Conservation (phyloP, 345 rosid species). For the Sonneratia caseolaris region DNA sequence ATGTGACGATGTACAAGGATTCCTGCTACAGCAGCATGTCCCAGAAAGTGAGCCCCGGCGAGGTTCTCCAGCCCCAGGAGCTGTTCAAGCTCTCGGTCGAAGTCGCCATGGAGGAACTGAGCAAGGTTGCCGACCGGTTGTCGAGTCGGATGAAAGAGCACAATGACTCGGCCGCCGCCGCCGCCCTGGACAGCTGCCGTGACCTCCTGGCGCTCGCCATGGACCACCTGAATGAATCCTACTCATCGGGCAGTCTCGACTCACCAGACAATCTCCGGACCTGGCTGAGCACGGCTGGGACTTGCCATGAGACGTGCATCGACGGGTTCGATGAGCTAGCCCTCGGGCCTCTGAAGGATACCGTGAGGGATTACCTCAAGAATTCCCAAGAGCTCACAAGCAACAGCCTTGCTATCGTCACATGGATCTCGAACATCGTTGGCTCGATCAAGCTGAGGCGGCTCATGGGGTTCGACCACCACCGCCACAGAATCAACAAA, state of each 20-base stretch:
- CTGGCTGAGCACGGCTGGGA: constrained; percentile 58
- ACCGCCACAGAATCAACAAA: neutral
- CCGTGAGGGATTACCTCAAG: constrained; percentile 22
- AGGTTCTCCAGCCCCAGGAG: constrained; percentile 38
- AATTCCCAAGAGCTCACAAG: constrained; percentile 47
- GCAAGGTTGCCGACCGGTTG: constrained; percentile 28
- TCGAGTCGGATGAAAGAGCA: constrained; percentile 2
- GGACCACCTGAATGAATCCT: constrained; percentile 47
- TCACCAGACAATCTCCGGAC: constrained; percentile 43
- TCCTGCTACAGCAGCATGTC: constrained; percentile 38
- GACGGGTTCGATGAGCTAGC: constrained; percentile 34
- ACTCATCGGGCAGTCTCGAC: constrained; percentile 18
- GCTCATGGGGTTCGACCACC: constrained; percentile 18
- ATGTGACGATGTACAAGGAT: constrained; percentile 57
- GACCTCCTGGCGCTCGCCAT: constrained; percentile 52
- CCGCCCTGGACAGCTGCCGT: constrained; percentile 29
- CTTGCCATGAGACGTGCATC: constrained; percentile 59
- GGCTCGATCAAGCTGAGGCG: constrained; percentile 37
- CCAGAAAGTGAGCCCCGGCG: constrained; percentile 20
- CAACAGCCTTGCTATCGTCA: constrained; percentile 62
- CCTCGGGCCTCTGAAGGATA: neutral
- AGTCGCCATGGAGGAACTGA: constrained; percentile 36
- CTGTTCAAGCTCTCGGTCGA: constrained; percentile 42
- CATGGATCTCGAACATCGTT: constrained; percentile 45
- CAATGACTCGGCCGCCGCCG: constrained; percentile 1